These are phyloP conservation scores for Pseudonitzschia multistriata DNA, from an alignment of 108 stramenopile genomes.

Conservation along the genomic window DNA sequence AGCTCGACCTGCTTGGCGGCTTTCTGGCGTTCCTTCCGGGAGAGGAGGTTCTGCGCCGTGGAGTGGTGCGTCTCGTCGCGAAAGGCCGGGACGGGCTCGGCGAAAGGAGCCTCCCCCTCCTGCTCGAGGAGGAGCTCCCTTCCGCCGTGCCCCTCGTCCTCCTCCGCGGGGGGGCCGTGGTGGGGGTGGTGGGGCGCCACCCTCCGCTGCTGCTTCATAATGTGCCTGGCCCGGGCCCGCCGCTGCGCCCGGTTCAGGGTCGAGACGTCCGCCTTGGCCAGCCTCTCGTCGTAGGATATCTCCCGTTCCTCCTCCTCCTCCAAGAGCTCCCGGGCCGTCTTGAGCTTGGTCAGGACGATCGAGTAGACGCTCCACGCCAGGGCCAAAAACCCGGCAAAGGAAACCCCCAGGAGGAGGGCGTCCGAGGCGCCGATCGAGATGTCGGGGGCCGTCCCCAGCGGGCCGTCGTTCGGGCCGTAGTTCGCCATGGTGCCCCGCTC, in stretches of 20 bases:
- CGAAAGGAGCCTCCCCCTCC: not conserved
- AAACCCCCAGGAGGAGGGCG: constrained; percentile 30
- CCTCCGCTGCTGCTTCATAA: constrained; percentile 59
- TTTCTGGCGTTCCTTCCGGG: constrained; percentile 67
- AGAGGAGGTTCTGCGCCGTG: constrained; percentile 16
- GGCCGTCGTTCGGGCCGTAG: constrained; percentile 20
- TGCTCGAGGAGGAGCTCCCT: constrained; percentile 2
- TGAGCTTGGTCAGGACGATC: constrained; percentile 27
- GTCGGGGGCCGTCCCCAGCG: constrained; percentile 27
- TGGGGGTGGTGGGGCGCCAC: constrained; percentile 7
- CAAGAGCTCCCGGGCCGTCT: constrained; percentile 27
- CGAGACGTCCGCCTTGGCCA: constrained; percentile 56
- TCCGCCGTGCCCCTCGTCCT: not conserved
- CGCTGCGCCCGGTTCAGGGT: constrained; percentile 64
- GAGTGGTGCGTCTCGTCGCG: constrained; percentile 8
- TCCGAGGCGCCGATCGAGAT: constrained; percentile 37
- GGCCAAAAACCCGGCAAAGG: constrained; percentile 30
- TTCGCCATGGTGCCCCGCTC: not conserved
- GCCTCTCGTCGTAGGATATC: constrained; percentile 42
- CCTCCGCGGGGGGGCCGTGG: constrained; percentile 13
- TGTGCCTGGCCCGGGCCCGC: constrained; percentile 56
- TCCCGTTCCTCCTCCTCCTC: constrained; percentile 26
- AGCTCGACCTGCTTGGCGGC: constrained; percentile 60
- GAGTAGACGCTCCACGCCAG: constrained; percentile 26
- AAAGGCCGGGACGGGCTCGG: not conserved